Conservation (phyloP, 192 early-diverging fungal species). For the Coemansia sp. region DNA sequence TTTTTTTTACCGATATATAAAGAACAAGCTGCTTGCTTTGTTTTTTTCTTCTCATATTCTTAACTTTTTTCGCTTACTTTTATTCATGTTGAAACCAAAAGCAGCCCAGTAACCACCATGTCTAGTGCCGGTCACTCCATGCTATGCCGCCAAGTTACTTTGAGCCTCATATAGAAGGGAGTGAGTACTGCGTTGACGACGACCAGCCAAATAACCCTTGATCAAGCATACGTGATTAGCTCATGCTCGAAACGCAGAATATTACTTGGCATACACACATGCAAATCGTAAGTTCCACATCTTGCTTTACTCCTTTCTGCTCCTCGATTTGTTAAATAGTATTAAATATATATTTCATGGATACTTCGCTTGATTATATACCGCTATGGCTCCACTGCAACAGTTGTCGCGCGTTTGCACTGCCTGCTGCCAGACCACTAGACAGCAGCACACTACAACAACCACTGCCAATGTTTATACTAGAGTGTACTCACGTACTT, state of each 20-base stretch:
- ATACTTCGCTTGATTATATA: neutral
- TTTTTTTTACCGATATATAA: too few species aligned
- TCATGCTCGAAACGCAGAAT: too few species aligned
- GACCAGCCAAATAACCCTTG: too few species aligned
- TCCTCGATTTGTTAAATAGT: neutral
- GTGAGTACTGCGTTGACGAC: neutral
- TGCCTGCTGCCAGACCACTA: neutral
- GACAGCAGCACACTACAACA: neutral
- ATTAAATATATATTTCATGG: neutral
- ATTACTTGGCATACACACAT: neutral
- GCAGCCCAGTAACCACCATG: too few species aligned
- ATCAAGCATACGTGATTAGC: too few species aligned
- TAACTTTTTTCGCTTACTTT: neutral
- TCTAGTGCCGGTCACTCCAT: neutral
- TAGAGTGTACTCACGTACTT: conserved; percentile 44
- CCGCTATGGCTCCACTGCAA: conserved; percentile 52
- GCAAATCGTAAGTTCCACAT: neutral
- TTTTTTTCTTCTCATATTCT: too few species aligned
- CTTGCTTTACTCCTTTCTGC: neutral
- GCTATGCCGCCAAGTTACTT: neutral
- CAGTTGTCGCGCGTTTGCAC: conserved; percentile 30
- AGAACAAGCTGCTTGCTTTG: neutral
- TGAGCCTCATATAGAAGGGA: neutral
- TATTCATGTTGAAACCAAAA: neutral
- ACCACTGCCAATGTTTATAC: conserved; percentile 15